phyloP scores from a whole-genome alignment of 2,329 filamentous ascomycete genomes.

The Ophiognomonia clavigignenti-juglandacearum region DNA sequence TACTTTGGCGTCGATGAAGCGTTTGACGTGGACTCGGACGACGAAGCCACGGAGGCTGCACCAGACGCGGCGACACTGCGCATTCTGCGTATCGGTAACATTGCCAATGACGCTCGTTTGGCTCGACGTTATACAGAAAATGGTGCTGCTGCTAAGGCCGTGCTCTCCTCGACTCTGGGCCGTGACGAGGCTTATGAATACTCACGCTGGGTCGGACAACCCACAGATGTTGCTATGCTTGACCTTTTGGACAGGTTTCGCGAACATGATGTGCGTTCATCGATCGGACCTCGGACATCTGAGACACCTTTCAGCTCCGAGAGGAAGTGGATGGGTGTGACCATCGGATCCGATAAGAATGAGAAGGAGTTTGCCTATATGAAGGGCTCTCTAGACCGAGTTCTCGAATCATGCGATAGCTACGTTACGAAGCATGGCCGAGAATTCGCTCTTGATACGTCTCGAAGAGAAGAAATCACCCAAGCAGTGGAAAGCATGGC shows the following conservation, averaged over 20 bases:
- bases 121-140: constrained; percentile 67
- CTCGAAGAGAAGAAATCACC: constrained; percentile 67
- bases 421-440: constrained; percentile 83
- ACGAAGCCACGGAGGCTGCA: constrained; percentile 48
- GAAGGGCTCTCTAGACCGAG: constrained; percentile 87
- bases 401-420: constrained; percentile 82
- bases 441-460: constrained; percentile 78
- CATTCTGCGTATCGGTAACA: constrained; percentile 87
- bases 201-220: constrained; percentile 93
- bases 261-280: constrained; percentile 85
- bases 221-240: constrained; percentile 94
- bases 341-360: constrained; percentile 60
- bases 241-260: constrained; percentile 87
- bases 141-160: constrained; percentile 67
- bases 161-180: constrained; percentile 78
- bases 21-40: constrained; percentile 49
- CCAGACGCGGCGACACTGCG: constrained; percentile 71
- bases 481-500: constrained; percentile 84
- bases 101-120: constrained; percentile 89
- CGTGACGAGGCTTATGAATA: constrained; percentile 58
- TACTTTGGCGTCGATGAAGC: constrained; percentile 66
- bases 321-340: constrained; percentile 98
- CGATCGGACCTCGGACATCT: constrained; percentile 72
- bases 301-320: constrained; percentile 97
- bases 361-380: constrained; percentile 85